Base-by-base conservation (phyloP, 495 filamentous ascomycete species). In the Penicillium crystallinum region DNA sequence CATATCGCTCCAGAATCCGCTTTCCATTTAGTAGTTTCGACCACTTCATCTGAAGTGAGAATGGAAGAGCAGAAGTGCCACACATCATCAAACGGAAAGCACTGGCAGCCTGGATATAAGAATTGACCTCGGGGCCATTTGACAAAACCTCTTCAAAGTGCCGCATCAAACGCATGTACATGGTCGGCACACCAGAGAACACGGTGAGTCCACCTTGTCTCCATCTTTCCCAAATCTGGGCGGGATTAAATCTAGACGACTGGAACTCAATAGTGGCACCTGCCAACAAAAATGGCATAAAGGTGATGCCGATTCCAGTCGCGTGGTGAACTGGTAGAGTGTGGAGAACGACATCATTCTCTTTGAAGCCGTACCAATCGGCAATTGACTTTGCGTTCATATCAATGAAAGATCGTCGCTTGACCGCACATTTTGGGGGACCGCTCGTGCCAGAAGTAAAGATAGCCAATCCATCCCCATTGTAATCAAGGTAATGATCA, bases 151-250 rank as follows among this genome's bases (percentile, higher is more conserved):
- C 61, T 53, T 77, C 68, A 49, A 67, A 78, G 40, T 76, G 70
- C 11, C 70, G 53, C 61, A 61, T 62, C 73, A 78, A 67, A 0
- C 75, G 69, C 66, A 74, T 76, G 37, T 75, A 78, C 8, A 78
- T 76, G 2, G 75, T 78, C 12, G 75, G 75, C 8, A 78, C 75
- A 6, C 74, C 75, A n/a, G 68, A 71, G 52, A 78, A 78, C 37
- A 78, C 66, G 0, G 71, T 76, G 4, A 73, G 39, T 0, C 63
- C 67, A 41, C 72, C 70, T 30, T 60, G 19, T 10, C 69, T 58
- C 72, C 73, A 78, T 8, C 74, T 56, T 22, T 75, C 69, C 75
- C 75, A 78, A 15, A 73, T 73, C 70, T 70, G 73, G 3, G 59
- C 65, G 2, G 69, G 62, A 43, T 71, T 66, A 47, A 77, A 78